Base-by-base conservation (phyloP, 257 asterid genomes). In the Verbascum thapsus region DNA sequence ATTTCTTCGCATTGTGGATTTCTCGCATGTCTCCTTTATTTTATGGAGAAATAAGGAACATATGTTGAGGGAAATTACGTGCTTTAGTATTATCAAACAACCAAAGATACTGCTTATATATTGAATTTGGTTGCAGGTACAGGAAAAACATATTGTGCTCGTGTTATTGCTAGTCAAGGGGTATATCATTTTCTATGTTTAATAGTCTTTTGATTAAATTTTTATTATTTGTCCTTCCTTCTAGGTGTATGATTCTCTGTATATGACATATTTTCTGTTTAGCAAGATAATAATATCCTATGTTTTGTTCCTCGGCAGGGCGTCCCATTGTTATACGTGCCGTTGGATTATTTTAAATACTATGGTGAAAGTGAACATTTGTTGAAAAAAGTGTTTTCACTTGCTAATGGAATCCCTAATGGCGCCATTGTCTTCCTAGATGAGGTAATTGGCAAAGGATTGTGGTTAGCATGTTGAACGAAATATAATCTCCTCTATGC, bases 111-210 rank as follows among this genome's bases (percentile, higher is more conserved):
- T 48, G 48, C 66, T 71, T 53, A 62, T 58, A 12, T 35, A 19
- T 59, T 69, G 72, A 58, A 34, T 67, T 76, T 72, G 76, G 68
- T 81, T 76, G 78, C 83, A 88, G 99, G 99, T 73, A 92, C 97
- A 2, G 99, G 99, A 62, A 92, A 92, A 78, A 92, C 99, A 47
- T 92, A 97, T 61, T 87, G 90, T 80, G 99, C 99, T 72, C 99
- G 99, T 45, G 99, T 87, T 60, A 92, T 92, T 67, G 94, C 97
- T 67, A 78, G 75, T 74, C 91, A 89, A 87, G 90, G 94, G 91
- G 97, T 92, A 92, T 3, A 48, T 51, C 64, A 50, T 62, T 70
- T 66, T 53, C 50, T 61, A 10, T 50, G 41, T 55, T 44, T 67
- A 70, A 51, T 58, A 19, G 66, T 66, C 48, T 30, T 67, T 41